Evolutionary conservation across 495 filamentous ascomycete genomes (phyloP).

Genomic region (Aspergillus taichungensis): DNA sequence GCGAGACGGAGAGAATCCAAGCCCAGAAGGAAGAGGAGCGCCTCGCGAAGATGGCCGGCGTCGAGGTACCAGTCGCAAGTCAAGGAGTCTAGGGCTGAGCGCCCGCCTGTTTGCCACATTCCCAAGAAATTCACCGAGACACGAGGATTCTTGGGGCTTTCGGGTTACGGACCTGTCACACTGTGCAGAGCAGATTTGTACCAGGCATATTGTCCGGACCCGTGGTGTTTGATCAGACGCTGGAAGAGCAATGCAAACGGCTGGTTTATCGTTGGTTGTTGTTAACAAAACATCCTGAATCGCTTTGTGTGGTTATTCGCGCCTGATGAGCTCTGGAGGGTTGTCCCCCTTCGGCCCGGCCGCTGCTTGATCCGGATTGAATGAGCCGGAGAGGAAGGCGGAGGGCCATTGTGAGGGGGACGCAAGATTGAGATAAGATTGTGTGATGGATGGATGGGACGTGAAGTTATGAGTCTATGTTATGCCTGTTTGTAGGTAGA

Average conservation of each 20-base stretch:
- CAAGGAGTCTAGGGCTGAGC: slow-evolving; percentile 28
- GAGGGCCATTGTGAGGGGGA: too few relatives aligned
- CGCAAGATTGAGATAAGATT: too few relatives aligned
- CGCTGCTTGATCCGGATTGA: too few relatives aligned
- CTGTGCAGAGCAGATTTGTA: slow-evolving; percentile 14
- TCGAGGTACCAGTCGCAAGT: slow-evolving; percentile 14
- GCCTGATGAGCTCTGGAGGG: slow-evolving; percentile 1
- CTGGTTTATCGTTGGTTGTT: neutral
- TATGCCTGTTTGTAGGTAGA: too few relatives aligned
- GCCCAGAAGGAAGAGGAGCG: slow-evolving; percentile 38
- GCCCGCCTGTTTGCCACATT: neutral
- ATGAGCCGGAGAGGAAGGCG: too few relatives aligned
- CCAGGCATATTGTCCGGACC: slow-evolving; percentile 15
- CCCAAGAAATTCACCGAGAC: slow-evolving; percentile 8
- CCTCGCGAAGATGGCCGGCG: slow-evolving; percentile 26
- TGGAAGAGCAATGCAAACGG: slow-evolving; percentile 14
- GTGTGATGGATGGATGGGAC: too few relatives aligned
- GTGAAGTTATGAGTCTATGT: too few relatives aligned
- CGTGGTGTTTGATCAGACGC: slow-evolving; percentile 17
- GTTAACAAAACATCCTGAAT: neutral
- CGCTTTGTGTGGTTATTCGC: slow-evolving; percentile 9
- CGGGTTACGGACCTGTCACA: slow-evolving; percentile 17
- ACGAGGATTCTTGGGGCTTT: slow-evolving; percentile 23
- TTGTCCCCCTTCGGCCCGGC: too few relatives aligned
- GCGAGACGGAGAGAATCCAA: slow-evolving; percentile 57